Evolutionary conservation across 805 yeast genomes (phyloP).

Genomic region (Candida ponderosae): DNA sequence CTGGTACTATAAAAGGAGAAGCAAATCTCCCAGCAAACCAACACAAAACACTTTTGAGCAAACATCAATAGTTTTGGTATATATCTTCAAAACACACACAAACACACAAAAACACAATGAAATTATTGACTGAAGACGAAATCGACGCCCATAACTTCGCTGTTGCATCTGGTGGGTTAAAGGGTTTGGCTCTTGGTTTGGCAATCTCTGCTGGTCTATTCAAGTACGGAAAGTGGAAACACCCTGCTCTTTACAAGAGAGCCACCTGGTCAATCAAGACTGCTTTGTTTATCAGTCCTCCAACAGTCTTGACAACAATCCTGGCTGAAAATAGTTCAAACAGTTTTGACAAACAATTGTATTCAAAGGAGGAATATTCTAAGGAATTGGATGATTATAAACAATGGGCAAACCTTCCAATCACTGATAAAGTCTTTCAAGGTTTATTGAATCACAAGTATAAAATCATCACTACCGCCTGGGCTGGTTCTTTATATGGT

Average conservation of each 20-base stretch:
- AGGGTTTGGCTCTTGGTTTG: constrained; percentile 53
- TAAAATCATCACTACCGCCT: constrained; percentile 57
- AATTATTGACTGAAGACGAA: constrained; percentile 59
- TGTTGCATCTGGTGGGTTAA: constrained; percentile 50
- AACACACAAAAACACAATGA: constrained; percentile 38
- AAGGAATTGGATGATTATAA: constrained; percentile 36
- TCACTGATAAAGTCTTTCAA: constrained; percentile 41
- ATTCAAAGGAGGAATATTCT: constrained; percentile 36
- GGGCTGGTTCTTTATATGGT: constrained; percentile 78
- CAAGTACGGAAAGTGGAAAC: constrained; percentile 39
- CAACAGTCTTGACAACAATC: constrained; percentile 52
- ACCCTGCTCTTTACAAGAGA: constrained; percentile 32
- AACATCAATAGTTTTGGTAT: too few relatives aligned
- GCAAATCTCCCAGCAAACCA: too few relatives aligned
- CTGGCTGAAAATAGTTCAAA: constrained; percentile 67
- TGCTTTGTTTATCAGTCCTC: constrained; percentile 62
- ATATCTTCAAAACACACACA: too few relatives aligned
- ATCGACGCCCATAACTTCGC: constrained; percentile 55
- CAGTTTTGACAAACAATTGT: constrained; percentile 52
- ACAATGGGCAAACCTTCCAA: constrained; percentile 44
- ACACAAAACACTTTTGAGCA: too few relatives aligned
- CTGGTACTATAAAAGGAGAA: too few relatives aligned
- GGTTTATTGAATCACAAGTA: constrained; percentile 50
- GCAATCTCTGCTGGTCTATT: constrained; percentile 47
- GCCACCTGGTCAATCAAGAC: constrained; percentile 54